These are phyloP conservation scores for Farysia itapuensis DNA, from an alignment of 1,284 basidiomycete species.

Conservation along the genomic window DNA sequence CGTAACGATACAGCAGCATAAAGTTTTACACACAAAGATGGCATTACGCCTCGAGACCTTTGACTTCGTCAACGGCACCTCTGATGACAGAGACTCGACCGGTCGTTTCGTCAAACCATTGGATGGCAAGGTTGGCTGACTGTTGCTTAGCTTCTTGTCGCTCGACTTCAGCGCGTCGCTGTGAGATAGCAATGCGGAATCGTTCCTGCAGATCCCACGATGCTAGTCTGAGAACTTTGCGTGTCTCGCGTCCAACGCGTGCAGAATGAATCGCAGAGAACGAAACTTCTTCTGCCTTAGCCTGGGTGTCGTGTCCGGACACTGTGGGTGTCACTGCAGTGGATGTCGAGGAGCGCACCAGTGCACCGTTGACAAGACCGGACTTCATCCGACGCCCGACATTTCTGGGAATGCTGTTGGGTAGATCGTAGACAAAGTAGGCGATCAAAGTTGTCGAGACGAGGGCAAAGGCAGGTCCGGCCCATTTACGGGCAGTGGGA, in stretches of 20 bases:
- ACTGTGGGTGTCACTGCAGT: neutral
- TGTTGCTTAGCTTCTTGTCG: constrained; percentile 49
- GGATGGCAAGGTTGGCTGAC: constrained; percentile 37
- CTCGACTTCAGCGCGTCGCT: constrained; percentile 66
- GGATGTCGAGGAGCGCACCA: constrained; percentile 8
- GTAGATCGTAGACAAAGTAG: constrained; percentile 86
- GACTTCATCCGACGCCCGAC: constrained; percentile 50
- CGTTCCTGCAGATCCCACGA: constrained; percentile 86
- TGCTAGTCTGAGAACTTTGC: constrained; percentile 90
- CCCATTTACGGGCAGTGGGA: constrained; percentile 82
- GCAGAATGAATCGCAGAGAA: constrained; percentile 74
- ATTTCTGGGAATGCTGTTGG: constrained; percentile 85
- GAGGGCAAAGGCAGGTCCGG: constrained; percentile 78
- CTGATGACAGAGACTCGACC: constrained; percentile 12
- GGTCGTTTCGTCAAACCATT: constrained; percentile 44
- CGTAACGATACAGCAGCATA: too few relatives aligned
- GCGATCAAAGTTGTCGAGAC: constrained; percentile 72
- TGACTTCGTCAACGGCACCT: constrained; percentile 17
- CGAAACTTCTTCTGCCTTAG: constrained; percentile 15
- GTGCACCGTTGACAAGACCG: constrained; percentile 25
- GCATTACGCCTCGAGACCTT: constrained; percentile 16
- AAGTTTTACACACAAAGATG: too few relatives aligned
- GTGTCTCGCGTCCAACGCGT: constrained; percentile 79
- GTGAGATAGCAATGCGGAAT: constrained; percentile 77
- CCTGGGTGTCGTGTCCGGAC: neutral